Conservation (phyloP, 2,329 filamentous ascomycete genomes). For the Blastomyces percursus region DNA sequence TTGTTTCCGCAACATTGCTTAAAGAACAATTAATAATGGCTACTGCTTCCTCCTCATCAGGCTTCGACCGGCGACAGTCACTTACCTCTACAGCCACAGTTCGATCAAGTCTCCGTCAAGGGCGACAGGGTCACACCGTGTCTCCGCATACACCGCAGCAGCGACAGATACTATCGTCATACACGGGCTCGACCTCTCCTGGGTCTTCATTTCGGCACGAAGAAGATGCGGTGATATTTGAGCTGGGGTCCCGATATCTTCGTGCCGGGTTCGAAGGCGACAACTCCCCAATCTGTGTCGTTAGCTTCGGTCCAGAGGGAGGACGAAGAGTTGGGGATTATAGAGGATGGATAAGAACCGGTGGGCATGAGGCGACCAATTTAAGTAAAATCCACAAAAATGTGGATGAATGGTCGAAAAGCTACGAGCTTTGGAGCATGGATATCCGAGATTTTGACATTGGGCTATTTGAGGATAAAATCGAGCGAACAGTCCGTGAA, state of each 20-base stretch:
- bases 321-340: conserved; percentile 74
- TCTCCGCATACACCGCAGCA: conserved; percentile 51
- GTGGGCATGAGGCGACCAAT: conserved; percentile 37
- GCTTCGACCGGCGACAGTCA: conserved; percentile 20
- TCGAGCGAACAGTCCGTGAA: conserved; percentile 72
- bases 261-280: conserved; percentile 82
- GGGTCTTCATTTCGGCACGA: conserved; percentile 53
- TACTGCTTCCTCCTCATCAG: conserved; percentile 18
- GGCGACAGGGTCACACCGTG: conserved; percentile 22
- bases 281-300: conserved; percentile 56
- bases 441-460: conserved; percentile 65
- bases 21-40: conserved; percentile 7
- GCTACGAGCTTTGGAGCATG: conserved; percentile 62
- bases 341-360: conserved; percentile 53
- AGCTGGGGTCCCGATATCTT: conserved; percentile 68
- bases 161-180: conserved; percentile 42
- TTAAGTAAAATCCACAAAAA: conserved; percentile 17
- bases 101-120: conserved; percentile 16
- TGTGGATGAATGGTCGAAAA: conserved; percentile 35
- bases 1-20: background rate
- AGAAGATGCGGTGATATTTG: conserved; percentile 74
- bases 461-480: conserved; percentile 70
- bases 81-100: conserved; percentile 14
- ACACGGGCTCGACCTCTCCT: conserved; percentile 45
- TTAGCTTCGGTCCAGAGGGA: conserved; percentile 64